A percentile compares a stretch with the other conserved stretches of the same genome.
Evolutionary conservation across 2,329 filamentous ascomycete species (phyloP).

Genomic region (Scopulariopsis brevicaulis): DNA sequence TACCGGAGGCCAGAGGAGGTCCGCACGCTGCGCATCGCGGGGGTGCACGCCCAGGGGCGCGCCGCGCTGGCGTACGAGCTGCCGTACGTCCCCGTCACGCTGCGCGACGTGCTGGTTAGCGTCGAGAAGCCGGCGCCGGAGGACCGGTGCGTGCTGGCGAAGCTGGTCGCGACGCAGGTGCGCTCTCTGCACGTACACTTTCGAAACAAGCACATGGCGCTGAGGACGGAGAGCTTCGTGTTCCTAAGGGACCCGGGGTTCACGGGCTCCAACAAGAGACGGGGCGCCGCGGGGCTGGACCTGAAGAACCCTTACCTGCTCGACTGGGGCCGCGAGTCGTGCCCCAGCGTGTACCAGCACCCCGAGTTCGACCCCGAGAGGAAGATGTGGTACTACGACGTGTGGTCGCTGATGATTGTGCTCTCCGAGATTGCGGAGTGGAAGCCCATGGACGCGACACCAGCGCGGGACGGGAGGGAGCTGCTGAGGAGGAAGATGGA

Average conservation of each 20-base stretch:
- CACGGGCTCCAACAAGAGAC: not conserved
- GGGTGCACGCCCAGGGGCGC: not conserved
- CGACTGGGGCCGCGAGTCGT: not conserved
- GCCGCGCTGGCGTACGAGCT: constrained; percentile 1
- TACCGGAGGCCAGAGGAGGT: not conserved
- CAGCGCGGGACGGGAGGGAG: not conserved
- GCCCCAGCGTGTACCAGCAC: constrained; percentile 3
- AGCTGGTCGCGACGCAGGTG: not conserved
- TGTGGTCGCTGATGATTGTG: constrained; percentile 1
- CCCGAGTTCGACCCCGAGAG: not conserved
- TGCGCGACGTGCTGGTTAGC: not conserved
- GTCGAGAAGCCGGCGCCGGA: not conserved
- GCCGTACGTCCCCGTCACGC: not conserved
- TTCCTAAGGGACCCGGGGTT: not conserved
- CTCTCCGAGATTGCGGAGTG: constrained; percentile 1
- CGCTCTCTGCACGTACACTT: constrained; percentile 1
- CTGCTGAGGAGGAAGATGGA: not conserved
- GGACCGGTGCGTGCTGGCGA: not conserved
- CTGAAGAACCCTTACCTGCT: not conserved
- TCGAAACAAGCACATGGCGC: not conserved
- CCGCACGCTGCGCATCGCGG: not conserved
- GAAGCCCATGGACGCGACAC: not conserved
- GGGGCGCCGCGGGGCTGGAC: not conserved
- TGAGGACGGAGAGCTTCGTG: not conserved
- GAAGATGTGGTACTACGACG: constrained; percentile 2